Conservation (phyloP, 306 rosid species). For the Quercus variabilis region DNA sequence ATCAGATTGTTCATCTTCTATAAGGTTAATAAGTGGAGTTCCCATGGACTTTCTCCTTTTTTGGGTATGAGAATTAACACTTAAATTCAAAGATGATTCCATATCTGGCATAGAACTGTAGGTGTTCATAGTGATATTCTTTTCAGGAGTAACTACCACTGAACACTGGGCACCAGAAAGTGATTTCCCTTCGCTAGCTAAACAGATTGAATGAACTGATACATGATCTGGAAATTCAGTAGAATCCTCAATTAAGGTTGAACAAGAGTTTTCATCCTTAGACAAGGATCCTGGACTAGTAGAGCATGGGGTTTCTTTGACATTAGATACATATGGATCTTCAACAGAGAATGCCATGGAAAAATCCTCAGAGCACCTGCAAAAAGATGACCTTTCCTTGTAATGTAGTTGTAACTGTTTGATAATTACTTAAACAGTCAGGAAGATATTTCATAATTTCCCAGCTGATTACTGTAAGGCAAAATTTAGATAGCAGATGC, state of each 20-base stretch:
- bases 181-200: slow-evolving; percentile 22
- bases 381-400: slow-evolving; percentile 27
- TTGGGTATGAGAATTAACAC: slow-evolving; percentile 78
- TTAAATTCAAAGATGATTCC: slow-evolving; percentile 58
- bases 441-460: slow-evolving; percentile 1
- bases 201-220: slow-evolving; percentile 23
- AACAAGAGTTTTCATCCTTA: slow-evolving; percentile 45
- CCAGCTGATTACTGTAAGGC: not conserved
- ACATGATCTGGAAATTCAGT: slow-evolving; percentile 40
- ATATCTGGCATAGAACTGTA: slow-evolving; percentile 39
- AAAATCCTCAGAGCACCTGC: slow-evolving; percentile 49
- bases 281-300: slow-evolving; percentile 45
- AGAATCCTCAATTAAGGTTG: slow-evolving; percentile 48
- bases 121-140: slow-evolving; percentile 30
- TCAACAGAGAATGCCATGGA: slow-evolving; percentile 33
- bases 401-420: not conserved
- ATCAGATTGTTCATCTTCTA: slow-evolving; percentile 38
- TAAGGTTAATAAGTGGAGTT: slow-evolving; percentile 36
- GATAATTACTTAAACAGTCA: not conserved
- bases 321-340: slow-evolving; percentile 49
- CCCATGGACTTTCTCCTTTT: slow-evolving; percentile 62
- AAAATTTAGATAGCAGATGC: not conserved
- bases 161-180: slow-evolving; percentile 39
- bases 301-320: slow-evolving; percentile 51
- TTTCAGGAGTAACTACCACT: slow-evolving; percentile 55